These are phyloP conservation scores for Sarocladium kiliense DNA, from an alignment of 2,329 filamentous ascomycete genomes.

Conservation along the genomic window DNA sequence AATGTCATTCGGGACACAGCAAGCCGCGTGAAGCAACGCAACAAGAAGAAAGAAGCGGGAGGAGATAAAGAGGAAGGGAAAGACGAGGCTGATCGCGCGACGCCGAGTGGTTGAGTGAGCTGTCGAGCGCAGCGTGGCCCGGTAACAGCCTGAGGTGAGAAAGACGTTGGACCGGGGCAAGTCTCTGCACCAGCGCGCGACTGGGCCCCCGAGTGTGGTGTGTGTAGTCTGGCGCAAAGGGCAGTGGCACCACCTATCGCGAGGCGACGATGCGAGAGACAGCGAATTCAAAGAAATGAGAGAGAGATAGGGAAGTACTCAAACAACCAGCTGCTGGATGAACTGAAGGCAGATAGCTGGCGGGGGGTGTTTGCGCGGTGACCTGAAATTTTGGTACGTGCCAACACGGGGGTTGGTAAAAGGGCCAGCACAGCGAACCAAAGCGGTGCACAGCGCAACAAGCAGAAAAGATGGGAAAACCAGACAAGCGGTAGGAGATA, in stretches of 20 bases:
- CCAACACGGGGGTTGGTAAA: slow-evolving; percentile 2
- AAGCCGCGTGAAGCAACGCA: neutral
- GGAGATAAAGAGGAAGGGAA: neutral
- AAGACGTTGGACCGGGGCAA: slow-evolving; percentile 1
- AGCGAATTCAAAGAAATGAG: neutral
- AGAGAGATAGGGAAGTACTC: neutral
- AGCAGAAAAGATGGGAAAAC: slow-evolving; percentile 8
- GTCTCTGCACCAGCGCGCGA: slow-evolving; percentile 8
- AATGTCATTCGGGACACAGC: slow-evolving; percentile 2
- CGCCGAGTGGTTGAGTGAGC: neutral
- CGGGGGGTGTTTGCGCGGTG: neutral
- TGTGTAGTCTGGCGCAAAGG: slow-evolving; percentile 3
- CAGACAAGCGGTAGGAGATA: neutral
- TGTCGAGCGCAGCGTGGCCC: slow-evolving; percentile 3
- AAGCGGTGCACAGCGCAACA: slow-evolving; percentile 6
- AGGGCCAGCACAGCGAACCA: slow-evolving; percentile 4
- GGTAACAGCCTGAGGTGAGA: slow-evolving; percentile 8
- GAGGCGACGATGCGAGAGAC: neutral
- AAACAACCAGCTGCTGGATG: neutral
- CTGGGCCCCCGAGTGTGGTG: neutral
- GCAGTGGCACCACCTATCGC: slow-evolving; percentile 3
- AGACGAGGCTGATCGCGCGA: neutral
- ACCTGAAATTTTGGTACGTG: slow-evolving; percentile 6
- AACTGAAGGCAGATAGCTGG: neutral
- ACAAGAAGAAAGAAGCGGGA: neutral